Evolutionary conservation across 2,329 filamentous ascomycete genomes (phyloP).

Genomic region (Aspergillus transmontanensis): DNA sequence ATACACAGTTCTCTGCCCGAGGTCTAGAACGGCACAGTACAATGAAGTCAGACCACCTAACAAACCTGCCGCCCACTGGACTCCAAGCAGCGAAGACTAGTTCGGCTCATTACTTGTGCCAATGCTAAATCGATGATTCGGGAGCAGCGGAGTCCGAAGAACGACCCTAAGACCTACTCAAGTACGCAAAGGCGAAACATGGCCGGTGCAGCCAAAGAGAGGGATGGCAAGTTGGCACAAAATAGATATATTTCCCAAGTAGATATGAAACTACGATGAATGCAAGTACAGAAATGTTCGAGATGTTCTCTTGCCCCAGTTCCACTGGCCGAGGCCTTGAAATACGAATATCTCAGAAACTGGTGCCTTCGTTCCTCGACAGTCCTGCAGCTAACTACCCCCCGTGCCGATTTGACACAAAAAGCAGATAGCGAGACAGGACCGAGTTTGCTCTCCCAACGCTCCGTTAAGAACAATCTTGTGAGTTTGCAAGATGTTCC

Average conservation of each 20-base stretch:
- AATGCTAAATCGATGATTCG: neutral
- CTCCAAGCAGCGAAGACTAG: neutral
- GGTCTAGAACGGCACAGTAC: neutral
- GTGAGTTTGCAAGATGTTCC: conserved; percentile 64
- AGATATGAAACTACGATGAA: neutral
- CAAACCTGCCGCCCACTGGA: neutral
- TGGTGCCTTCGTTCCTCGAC: conserved; percentile 41
- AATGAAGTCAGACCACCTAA: neutral
- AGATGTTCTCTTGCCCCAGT: conserved; percentile 44
- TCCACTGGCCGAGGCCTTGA: conserved; percentile 32
- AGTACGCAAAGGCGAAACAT: neutral
- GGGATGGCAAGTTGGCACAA: neutral
- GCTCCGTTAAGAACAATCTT: conserved; percentile 78
- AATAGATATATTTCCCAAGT: neutral
- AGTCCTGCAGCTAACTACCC: conserved; percentile 20
- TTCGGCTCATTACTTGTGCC: neutral
- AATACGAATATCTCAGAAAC: conserved; percentile 30
- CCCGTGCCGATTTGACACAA: conserved; percentile 18
- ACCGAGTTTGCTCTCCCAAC: conserved; percentile 64
- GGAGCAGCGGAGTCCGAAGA: neutral
- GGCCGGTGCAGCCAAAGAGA: neutral
- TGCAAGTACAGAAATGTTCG: conserved; percentile 32
- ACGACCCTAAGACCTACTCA: neutral
- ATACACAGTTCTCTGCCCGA: conserved; percentile 1
- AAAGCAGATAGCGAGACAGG: conserved; percentile 28